Base-by-base conservation (phyloP, 495 filamentous ascomycete species). In the Penicillium verhagenii region DNA sequence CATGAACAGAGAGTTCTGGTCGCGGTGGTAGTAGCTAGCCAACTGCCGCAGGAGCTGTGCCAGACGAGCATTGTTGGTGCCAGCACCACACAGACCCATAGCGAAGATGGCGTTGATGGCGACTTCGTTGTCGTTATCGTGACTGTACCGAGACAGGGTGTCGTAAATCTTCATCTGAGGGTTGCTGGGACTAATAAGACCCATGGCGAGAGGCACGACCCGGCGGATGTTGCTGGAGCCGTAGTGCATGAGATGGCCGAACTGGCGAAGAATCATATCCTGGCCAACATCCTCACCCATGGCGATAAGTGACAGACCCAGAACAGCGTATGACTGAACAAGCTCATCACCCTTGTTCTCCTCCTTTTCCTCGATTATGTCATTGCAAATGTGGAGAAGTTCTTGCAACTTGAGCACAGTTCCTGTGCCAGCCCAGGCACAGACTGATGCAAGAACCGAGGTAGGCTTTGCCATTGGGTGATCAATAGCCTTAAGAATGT, bases 91-190 rank as follows among this genome's bases (percentile, higher is more conserved):
- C 47, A 99, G 84, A 70, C 94, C 94, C 94, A 99, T 99, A 60
- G 94, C 92, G 65, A 99, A 97, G 67, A 99, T 97, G 68, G 94
- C 92, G 64, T 96, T 99, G 68, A 99, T 85, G 24, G 94, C 94
- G 33, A 99, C 94, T 61, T 99, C 94, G 66, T 94, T 96, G 78
- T 99, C 94, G 61, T 95, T 99, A 75, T 99, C 94, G 80, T 99
- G 94, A 58, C 87, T 93, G 76, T 99, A 99, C 57, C 94, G 81
- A n/a, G 95, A 97, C 19, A 99, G 74, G 0, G 94, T 97, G 67
- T 99, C 94, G 74, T 99, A 99, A 29, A 99, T 88, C 78, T 97
- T 99, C 93, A 99, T 99, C 69, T 97, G 95, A 7, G 94, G 94
- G 75, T 97, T 99, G 76, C 91, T 95, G 23, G 94, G 92, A 73